phyloP scores from a whole-genome alignment of 2,329 filamentous ascomycete genomes.

The Ramularia endophylla region DNA sequence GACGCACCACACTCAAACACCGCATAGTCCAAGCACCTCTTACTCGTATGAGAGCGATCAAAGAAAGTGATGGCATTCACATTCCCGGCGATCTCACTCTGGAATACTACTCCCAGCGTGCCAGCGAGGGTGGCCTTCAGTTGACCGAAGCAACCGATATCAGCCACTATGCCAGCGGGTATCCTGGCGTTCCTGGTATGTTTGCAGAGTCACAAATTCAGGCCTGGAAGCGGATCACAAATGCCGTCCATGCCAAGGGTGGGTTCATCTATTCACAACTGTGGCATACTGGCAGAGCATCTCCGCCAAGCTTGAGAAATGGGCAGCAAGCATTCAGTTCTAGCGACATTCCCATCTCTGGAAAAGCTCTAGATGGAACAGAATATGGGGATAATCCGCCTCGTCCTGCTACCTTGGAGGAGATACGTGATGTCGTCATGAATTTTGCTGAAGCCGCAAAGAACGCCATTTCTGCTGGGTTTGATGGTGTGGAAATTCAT shows the following conservation, averaged over 20 bases:
- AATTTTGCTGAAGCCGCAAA: slow-evolving; percentile 37
- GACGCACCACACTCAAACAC: slow-evolving; percentile 32
- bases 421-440: slow-evolving; percentile 30
- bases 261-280: slow-evolving; percentile 59
- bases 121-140: slow-evolving; percentile 43
- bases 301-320: slow-evolving; percentile 18
- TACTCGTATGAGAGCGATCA: slow-evolving; percentile 35
- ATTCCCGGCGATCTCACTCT: slow-evolving; percentile 32
- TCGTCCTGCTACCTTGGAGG: slow-evolving; percentile 32
- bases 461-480: slow-evolving; percentile 42
- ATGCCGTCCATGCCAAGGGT: slow-evolving; percentile 57
- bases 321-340: slow-evolving; percentile 23
- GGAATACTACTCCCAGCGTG: slow-evolving; percentile 53
- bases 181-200: slow-evolving; percentile 51
- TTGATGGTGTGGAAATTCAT: slow-evolving; percentile 54
- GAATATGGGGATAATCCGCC: slow-evolving; percentile 32
- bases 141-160: slow-evolving; percentile 52
- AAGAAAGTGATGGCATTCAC: slow-evolving; percentile 37
- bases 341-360: slow-evolving; percentile 29
- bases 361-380: slow-evolving; percentile 22
- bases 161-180: slow-evolving; percentile 39
- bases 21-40: slow-evolving; percentile 35
- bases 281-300: slow-evolving; percentile 52
- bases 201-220: slow-evolving; percentile 50
- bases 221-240: slow-evolving; percentile 54